Conservation (phyloP, 1,284 basidiomycete genomes). For the Moesziomyces sp. region DNA sequence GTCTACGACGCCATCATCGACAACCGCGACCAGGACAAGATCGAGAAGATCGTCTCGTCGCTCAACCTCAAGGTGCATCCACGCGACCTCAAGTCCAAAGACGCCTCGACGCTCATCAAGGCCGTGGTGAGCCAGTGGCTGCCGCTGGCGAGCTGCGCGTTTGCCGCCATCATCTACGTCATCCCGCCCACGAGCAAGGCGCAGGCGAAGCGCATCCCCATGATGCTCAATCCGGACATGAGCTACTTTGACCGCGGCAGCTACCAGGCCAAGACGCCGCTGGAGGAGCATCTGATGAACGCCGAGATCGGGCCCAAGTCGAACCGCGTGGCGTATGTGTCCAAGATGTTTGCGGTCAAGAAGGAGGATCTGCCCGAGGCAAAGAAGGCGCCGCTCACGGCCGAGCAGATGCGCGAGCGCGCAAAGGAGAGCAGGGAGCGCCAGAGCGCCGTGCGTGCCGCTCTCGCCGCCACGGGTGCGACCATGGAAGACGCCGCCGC, state of each 20-base stretch:
- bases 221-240: conserved; percentile 88
- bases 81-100: conserved; percentile 91
- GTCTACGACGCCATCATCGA: conserved; percentile 74
- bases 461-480: conserved; percentile 66
- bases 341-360: conserved; percentile 96
- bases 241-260: conserved; percentile 70
- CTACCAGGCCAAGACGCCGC: conserved; percentile 51
- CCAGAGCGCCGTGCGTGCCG: conserved; percentile 46
- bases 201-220: conserved; percentile 85
- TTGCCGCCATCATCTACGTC: conserved; percentile 90
- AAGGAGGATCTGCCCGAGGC: conserved; percentile 83
- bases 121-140: conserved; percentile 96
- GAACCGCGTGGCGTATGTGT: conserved; percentile 78
- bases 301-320: conserved; percentile 52
- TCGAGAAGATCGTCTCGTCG: conserved; percentile 86
- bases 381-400: conserved; percentile 73
- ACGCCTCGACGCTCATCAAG: conserved; percentile 82
- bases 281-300: conserved; percentile 83
- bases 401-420: conserved; percentile 84
- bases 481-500: conserved; percentile 15
- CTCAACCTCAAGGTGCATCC: conserved; percentile 86
- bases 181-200: conserved; percentile 87
- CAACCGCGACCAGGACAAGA: conserved; percentile 73
- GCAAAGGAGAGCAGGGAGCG: conserved; percentile 69
- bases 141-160: conserved; percentile 89